phyloP scores from a whole-genome alignment of 164 flowering plant species.

The Annona cherimola region DNA sequence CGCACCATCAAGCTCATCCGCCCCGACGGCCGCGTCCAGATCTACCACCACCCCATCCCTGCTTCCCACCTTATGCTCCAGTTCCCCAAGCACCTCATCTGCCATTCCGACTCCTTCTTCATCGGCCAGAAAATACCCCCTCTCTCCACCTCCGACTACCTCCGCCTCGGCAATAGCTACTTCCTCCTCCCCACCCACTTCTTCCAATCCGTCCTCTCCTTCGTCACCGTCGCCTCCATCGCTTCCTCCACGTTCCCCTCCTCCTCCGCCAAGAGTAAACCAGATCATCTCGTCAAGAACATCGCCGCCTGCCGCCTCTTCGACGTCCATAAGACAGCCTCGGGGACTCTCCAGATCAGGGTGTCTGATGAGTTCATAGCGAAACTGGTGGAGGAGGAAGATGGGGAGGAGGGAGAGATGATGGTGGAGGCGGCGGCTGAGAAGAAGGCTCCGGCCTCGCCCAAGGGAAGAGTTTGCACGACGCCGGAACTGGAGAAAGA shows the following conservation, averaged over 20 bases:
- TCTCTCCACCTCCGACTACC: slow-evolving; percentile 41
- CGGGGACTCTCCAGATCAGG: slow-evolving; percentile 45
- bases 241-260: slow-evolving; percentile 13
- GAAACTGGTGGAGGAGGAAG: slow-evolving; percentile 24
- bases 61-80: slow-evolving; percentile 51
- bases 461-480: slow-evolving; percentile 32
- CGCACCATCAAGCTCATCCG: slow-evolving; percentile 40
- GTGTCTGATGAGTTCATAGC: slow-evolving; percentile 63
- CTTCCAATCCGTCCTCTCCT: slow-evolving; percentile 56
- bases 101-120: slow-evolving; percentile 56
- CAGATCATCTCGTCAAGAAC: slow-evolving; percentile 20
- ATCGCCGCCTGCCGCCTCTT: slow-evolving; percentile 37
- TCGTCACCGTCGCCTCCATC: slow-evolving; percentile 49
- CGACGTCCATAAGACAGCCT: slow-evolving; percentile 38
- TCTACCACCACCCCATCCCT: slow-evolving; percentile 44
- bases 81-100: slow-evolving; percentile 53
- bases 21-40: slow-evolving; percentile 42
- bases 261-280: not conserved
- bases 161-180: slow-evolving; percentile 57
- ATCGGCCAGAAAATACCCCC: slow-evolving; percentile 63
- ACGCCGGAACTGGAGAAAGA: slow-evolving; percentile 52
- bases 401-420: slow-evolving; percentile 7
- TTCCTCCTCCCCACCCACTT: slow-evolving; percentile 54
- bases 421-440: not conserved
- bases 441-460: not conserved